phyloP scores from a whole-genome alignment of 2,329 filamentous ascomycete genomes.

The Parasarocladium wereldwijsianum region DNA sequence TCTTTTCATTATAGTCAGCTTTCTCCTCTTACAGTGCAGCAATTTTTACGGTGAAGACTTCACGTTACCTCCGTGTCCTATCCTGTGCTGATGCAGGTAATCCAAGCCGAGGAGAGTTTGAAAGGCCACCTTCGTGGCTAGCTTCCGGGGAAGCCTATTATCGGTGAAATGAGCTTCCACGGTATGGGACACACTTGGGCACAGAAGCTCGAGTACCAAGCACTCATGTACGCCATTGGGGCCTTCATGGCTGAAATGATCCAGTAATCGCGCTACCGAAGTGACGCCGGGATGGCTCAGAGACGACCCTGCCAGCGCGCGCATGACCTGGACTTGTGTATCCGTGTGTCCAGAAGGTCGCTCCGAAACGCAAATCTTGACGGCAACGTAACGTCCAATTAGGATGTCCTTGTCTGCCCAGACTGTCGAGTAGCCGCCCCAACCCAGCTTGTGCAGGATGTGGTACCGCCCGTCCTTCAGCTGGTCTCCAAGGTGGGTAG shows the following conservation, averaged over 20 bases:
- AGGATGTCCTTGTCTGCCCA: conserved; percentile 28
- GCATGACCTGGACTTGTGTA: conserved; percentile 1
- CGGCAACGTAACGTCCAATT: conserved; percentile 8
- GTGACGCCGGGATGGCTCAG: background rate
- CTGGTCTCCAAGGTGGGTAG: conserved; percentile 21
- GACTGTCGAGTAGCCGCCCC: conserved; percentile 26
- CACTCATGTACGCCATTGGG: conserved; percentile 17
- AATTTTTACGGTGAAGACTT: background rate
- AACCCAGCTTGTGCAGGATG: conserved; percentile 28
- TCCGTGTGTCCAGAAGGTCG: background rate
- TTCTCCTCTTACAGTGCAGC: background rate
- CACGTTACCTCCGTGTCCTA: conserved; percentile 10
- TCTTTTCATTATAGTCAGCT: conserved; percentile 6
- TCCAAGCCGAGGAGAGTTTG: conserved; percentile 9
- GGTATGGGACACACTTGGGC: conserved; percentile 9
- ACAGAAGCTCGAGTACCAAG: conserved; percentile 16
- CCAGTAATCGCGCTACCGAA: background rate
- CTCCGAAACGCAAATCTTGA: conserved; percentile 6
- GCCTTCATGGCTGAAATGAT: conserved; percentile 13
- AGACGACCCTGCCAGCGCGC: conserved; percentile 1
- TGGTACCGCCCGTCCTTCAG: conserved; percentile 23
- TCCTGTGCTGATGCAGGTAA: conserved; percentile 5
- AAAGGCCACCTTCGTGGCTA: conserved; percentile 6
- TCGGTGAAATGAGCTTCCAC: conserved; percentile 5
- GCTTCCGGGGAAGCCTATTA: conserved; percentile 5